phyloP scores from a whole-genome alignment of 75 land plant species.

The Picea glauca region DNA sequence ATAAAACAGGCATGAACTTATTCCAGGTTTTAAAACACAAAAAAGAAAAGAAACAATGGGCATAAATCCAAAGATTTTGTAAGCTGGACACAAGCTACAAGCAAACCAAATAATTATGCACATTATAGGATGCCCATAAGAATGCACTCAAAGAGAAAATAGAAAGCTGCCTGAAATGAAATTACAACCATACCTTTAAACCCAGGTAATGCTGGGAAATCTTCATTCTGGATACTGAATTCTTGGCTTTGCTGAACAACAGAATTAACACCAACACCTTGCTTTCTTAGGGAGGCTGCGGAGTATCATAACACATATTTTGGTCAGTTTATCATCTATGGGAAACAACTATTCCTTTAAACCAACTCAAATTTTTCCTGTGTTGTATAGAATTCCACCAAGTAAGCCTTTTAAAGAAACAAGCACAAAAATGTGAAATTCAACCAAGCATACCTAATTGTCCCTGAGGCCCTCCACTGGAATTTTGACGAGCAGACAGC shows the following conservation, averaged over 20 bases:
- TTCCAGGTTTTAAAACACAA: too few relatives aligned
- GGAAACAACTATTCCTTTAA: too few relatives aligned
- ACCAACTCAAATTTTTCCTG: too few relatives aligned
- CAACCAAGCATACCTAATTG: conserved; percentile 39
- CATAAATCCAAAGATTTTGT: too few relatives aligned
- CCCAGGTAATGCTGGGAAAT: conserved; percentile 96
- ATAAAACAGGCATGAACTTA: too few relatives aligned
- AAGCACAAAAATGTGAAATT: background rate
- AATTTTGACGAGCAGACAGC: conserved; percentile 65
- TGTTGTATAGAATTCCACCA: too few relatives aligned
- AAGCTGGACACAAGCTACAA: too few relatives aligned
- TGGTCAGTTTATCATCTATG: too few relatives aligned
- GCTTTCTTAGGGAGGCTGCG: conserved; percentile 80
- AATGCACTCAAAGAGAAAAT: too few relatives aligned
- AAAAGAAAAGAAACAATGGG: too few relatives aligned
- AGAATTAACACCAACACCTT: conserved; percentile 82
- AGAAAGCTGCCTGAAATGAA: background rate
- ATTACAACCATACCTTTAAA: conserved; percentile 64
- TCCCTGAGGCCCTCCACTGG: conserved; percentile 82
- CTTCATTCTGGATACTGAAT: conserved; percentile 98
- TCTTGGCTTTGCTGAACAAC: conserved; percentile 96
- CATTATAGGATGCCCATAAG: too few relatives aligned
- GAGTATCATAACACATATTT: background rate
- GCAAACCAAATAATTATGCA: too few relatives aligned
- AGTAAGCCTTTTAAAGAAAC: background rate